Conservation (phyloP, 495 filamentous ascomycete species). For the Penicillium bovifimosum region DNA sequence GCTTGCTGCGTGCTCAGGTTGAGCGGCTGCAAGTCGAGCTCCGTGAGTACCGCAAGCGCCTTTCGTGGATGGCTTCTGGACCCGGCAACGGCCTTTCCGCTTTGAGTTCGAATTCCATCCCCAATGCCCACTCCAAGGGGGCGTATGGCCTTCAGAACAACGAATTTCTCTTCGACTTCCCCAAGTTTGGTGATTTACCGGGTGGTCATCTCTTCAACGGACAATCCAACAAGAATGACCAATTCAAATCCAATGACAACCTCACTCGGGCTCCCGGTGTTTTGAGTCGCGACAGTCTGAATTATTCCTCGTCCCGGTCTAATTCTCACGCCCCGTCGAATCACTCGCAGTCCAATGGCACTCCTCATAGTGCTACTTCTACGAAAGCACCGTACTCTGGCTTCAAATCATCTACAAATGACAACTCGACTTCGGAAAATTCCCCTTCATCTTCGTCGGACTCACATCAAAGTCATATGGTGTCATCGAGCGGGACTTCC, state of each 20-base stretch:
- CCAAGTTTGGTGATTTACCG: slow-evolving; percentile 78
- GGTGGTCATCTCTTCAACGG: slow-evolving; percentile 55
- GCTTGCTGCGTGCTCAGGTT: slow-evolving; percentile 74
- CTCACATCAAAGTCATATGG: slow-evolving; percentile 53
- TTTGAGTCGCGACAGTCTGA: slow-evolving; percentile 24
- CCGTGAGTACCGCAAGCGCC: slow-evolving; percentile 80
- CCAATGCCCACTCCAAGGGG: slow-evolving; percentile 31
- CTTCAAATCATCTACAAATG: slow-evolving; percentile 25
- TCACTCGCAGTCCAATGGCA: slow-evolving; percentile 9
- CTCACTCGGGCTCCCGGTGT: slow-evolving; percentile 29
- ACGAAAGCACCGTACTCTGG: slow-evolving; percentile 14
- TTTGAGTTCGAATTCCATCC: slow-evolving; percentile 40
- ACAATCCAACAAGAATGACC: slow-evolving; percentile 27
- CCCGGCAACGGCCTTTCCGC: slow-evolving; percentile 47
- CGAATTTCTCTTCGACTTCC: slow-evolving; percentile 93
- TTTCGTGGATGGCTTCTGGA: slow-evolving; percentile 51
- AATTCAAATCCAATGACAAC: slow-evolving; percentile 24
- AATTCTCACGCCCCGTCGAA: slow-evolving; percentile 2
- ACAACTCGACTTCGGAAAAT: slow-evolving; percentile 42
- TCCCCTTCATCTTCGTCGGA: slow-evolving; percentile 53
- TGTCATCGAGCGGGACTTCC: slow-evolving; percentile 84
- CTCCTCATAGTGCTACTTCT: slow-evolving; percentile 12
- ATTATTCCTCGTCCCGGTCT: slow-evolving; percentile 2
- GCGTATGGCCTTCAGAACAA: slow-evolving; percentile 56
- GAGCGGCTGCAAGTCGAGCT: slow-evolving; percentile 82